Evolutionary conservation across 2,329 filamentous ascomycete species (phyloP), one percentile per base, ranked within the genome.

Genomic region (Arthrobotrys megalospora): DNA sequence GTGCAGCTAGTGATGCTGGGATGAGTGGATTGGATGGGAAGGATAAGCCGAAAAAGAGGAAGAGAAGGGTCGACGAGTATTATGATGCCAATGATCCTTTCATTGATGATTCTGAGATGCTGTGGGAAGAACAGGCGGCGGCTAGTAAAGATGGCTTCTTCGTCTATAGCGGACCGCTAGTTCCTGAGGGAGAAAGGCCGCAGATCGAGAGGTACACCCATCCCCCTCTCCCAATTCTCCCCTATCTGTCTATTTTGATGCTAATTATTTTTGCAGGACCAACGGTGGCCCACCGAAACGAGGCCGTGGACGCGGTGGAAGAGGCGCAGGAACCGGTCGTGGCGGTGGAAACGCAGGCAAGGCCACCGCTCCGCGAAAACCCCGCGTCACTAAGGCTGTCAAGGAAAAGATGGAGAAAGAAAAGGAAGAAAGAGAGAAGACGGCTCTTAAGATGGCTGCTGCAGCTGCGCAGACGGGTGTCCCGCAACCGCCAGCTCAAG

Each of bases 101-200:
- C 84, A 90, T 95, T 70, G 96, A 99, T 82, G 96, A 99, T 83
- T 96, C 94, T 0, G 96, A 99, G 84, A 85, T 97, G 83, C 88
- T 96, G 0, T 98, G 95, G 95, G 93, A 98, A 85, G 93, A 97
- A 82, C 93, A 97, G 83, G 95, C 95, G 6, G 94, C 95, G 3
- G 94, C 96, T 55, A 95, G 93, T 81, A 93, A 95, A 81, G 96
- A 98, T 83, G 96, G 96, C 0, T 99, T 98, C 86, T 99, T 98
- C 83, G 96, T 99, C 0, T 99, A 97, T 85, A 96, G 93, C 78
- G 96, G 96, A 2, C 95, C 95, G 7, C 86, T 99, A 55, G 89
- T 98, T 21, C 92, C 92, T 4, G 94, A 97, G 84, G 92, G 91
- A 21, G 92, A 97, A 85, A 95, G 96, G 85, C 87, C 89, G 47